Percentiles rank a stretch among this genome's conserved stretches.
Evolutionary conservation across 2,329 filamentous ascomycete genomes (phyloP).

Genomic region (Fusarium irregulare): DNA sequence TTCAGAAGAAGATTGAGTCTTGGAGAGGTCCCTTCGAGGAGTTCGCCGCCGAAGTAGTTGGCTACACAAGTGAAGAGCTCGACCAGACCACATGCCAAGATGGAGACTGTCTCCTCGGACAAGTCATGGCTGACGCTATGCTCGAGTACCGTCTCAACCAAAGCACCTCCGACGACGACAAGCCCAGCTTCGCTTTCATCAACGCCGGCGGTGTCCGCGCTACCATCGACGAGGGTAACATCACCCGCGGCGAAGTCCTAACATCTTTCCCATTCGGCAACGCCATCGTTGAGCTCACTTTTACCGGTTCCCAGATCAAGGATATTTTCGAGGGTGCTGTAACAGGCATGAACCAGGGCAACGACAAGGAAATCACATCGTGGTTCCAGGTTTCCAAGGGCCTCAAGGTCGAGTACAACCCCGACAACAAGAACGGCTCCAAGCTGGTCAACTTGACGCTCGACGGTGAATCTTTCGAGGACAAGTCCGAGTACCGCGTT

Average conservation of each 20-base stretch:
- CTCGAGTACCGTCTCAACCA: conserved; percentile 67
- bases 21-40: conserved; percentile 72
- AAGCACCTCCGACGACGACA: conserved; percentile 53
- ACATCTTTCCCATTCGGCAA: conserved; percentile 76
- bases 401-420: conserved; percentile 69
- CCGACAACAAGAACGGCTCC: conserved; percentile 59
- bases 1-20: conserved; percentile 67
- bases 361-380: conserved; percentile 63
- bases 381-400: conserved; percentile 70
- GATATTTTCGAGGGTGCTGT: conserved; percentile 69
- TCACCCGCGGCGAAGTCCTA: conserved; percentile 72
- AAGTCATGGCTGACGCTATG: conserved; percentile 70
- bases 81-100: conserved; percentile 69
- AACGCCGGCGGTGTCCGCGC: conserved; percentile 74
- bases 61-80: conserved; percentile 64
- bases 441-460: conserved; percentile 66
- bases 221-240: conserved; percentile 68
- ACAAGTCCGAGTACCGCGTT: conserved; percentile 62
- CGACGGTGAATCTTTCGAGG: conserved; percentile 60
- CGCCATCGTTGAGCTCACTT: conserved; percentile 67
- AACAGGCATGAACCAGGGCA: conserved; percentile 65
- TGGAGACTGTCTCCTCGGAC: conserved; percentile 68
- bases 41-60: conserved; percentile 68
- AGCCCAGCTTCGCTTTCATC: conserved; percentile 66
- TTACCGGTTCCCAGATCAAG: conserved; percentile 66